phyloP scores from a whole-genome alignment of 73 alveolate genomes.

The Blepharisma japonicum region DNA sequence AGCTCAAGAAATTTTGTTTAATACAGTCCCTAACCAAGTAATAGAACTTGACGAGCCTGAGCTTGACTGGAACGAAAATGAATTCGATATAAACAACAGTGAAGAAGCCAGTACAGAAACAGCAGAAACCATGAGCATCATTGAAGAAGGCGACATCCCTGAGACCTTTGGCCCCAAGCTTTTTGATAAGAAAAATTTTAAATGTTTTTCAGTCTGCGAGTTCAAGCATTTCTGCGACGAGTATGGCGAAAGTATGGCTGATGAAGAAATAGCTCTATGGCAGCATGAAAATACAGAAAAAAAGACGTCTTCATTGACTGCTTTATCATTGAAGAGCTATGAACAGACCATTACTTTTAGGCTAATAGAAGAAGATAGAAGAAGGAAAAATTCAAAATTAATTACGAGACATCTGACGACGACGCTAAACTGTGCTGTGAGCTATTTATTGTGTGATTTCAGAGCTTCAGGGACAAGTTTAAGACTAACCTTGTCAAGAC shows the following conservation, averaged over 20 bases:
- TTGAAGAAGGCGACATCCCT: slow-evolving; percentile 2
- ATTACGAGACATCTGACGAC: not conserved
- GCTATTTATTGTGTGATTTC: not conserved
- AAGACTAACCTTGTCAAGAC: not conserved
- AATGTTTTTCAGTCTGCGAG: slow-evolving; percentile 5
- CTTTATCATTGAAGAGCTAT: not conserved
- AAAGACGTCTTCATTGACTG: not conserved
- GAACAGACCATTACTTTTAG: not conserved
- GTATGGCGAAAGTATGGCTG: slow-evolving; percentile 26
- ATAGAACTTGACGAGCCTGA: not conserved
- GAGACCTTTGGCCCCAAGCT: slow-evolving; percentile 8
- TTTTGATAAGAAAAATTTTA: slow-evolving; percentile 18
- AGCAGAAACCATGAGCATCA: not conserved
- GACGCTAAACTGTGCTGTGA: not conserved
- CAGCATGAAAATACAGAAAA: not conserved
- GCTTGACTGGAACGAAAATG: not conserved
- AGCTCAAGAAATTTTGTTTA: not conserved
- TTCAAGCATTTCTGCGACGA: slow-evolving; percentile 20
- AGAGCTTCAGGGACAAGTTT: not conserved
- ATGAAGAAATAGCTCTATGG: slow-evolving; percentile 19
- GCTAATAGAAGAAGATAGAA: not conserved
- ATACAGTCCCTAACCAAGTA: not conserved
- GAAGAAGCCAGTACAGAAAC: slow-evolving; percentile 14
- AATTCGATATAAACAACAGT: not conserved
- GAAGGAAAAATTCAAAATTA: not conserved